phyloP scores from a whole-genome alignment of 1,139 yeast species.

The Magnusiomyces magnusii region DNA sequence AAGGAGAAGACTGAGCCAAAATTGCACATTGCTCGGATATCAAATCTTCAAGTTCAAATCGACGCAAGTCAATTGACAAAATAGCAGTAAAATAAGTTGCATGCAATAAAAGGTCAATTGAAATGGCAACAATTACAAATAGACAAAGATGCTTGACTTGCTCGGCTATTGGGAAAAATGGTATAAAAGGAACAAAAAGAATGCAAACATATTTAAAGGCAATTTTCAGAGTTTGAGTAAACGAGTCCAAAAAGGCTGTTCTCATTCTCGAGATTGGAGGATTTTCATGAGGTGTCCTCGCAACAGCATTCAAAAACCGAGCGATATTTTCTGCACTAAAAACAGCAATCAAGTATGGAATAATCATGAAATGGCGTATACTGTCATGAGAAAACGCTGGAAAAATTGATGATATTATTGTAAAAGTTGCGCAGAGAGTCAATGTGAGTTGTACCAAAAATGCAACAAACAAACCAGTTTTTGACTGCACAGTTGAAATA shows the following conservation, averaged over 20 bases:
- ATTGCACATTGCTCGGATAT: background rate
- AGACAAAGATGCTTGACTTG: conserved; percentile 37
- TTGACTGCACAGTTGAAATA: conserved; percentile 50
- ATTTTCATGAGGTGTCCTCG: conserved; percentile 39
- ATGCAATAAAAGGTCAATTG: conserved; percentile 52
- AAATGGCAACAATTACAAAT: conserved; percentile 39
- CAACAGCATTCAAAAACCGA: conserved; percentile 37
- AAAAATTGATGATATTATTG: conserved; percentile 40
- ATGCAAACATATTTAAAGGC: conserved; percentile 27
- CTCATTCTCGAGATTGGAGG: conserved; percentile 36
- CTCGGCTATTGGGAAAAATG: conserved; percentile 22
- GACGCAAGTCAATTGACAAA: conserved; percentile 55
- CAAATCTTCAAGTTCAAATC: conserved; percentile 54
- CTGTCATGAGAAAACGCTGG: conserved; percentile 23
- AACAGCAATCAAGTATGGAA: conserved; percentile 38
- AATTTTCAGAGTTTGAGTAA: conserved; percentile 33
- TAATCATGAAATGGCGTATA: conserved; percentile 25
- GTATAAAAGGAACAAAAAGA: conserved; percentile 22
- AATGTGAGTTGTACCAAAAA: conserved; percentile 46
- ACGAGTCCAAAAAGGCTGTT: conserved; percentile 33
- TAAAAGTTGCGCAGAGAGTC: conserved; percentile 44
- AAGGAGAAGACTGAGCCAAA: background rate
- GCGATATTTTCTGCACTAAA: conserved; percentile 42
- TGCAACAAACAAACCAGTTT: conserved; percentile 53
- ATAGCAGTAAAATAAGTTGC: conserved; percentile 58